These are phyloP conservation scores for Solanum chmielewskii DNA, from an alignment of 257 asterid genomes.

Conservation along the genomic window DNA sequence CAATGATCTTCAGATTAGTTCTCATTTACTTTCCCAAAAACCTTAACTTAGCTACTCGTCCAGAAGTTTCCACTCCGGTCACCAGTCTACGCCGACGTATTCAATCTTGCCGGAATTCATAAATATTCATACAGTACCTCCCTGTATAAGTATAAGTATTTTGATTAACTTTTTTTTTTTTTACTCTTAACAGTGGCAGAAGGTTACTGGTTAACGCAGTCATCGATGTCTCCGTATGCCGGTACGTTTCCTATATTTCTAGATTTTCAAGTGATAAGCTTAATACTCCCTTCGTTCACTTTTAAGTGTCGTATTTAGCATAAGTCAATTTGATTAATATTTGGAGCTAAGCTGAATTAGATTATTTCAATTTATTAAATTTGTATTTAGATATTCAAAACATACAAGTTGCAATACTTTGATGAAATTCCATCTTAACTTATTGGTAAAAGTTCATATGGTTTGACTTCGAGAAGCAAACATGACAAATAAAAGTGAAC, in stretches of 20 bases:
- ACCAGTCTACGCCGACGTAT: conserved; percentile 90
- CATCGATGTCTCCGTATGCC: conserved; percentile 77
- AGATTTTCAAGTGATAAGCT: background rate
- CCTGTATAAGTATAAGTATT: background rate
- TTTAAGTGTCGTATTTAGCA: background rate
- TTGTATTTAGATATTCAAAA: background rate
- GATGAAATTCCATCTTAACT: background rate
- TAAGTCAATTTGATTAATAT: background rate
- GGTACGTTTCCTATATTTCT: conserved; percentile 30
- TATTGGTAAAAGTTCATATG: background rate
- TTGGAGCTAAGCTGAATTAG: background rate
- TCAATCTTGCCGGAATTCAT: background rate
- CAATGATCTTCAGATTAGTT: conserved; percentile 53
- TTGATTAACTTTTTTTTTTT: background rate
- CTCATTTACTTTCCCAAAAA: conserved; percentile 55
- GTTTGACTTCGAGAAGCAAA: background rate
- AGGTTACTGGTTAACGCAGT: conserved; percentile 89
- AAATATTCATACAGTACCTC: background rate
- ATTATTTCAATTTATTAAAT: background rate
- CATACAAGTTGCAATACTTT: background rate
- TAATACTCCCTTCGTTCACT: background rate
- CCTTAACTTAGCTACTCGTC: conserved; percentile 79
- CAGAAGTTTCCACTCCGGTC: conserved; percentile 95
- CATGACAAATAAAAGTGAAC: background rate
- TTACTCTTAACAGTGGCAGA: conserved; percentile 55